phyloP scores from a whole-genome alignment of 2,329 filamentous ascomycete species.

The Incumbomyces delicatus region DNA sequence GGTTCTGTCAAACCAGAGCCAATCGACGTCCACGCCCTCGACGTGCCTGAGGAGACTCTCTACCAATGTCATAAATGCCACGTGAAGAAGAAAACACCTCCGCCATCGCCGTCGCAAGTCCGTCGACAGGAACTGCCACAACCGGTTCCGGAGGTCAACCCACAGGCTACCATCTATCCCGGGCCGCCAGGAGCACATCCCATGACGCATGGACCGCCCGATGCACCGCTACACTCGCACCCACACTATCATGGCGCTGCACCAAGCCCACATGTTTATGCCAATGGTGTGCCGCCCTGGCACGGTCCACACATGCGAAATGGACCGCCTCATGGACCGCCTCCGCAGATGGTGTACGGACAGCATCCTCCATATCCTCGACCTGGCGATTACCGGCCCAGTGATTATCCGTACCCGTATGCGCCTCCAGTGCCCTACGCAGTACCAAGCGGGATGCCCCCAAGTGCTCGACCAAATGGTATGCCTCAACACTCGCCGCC shows the following conservation, averaged over 20 bases:
- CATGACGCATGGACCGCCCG: conserved; percentile 4
- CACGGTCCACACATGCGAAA: neutral
- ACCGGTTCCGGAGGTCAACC: conserved; percentile 23
- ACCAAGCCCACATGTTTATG: conserved; percentile 11
- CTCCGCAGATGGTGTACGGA: neutral
- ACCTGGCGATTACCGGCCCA: neutral
- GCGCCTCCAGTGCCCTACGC: neutral
- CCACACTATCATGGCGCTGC: conserved; percentile 2
- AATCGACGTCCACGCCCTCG: conserved; percentile 17
- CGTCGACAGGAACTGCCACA: conserved; percentile 21
- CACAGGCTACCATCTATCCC: conserved; percentile 28
- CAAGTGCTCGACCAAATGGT: neutral
- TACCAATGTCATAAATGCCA: conserved; percentile 70
- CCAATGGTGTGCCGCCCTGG: neutral
- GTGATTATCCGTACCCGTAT: conserved; percentile 2
- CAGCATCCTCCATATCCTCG: neutral
- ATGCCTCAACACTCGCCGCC: conserved; percentile 5
- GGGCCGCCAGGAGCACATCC: conserved; percentile 14
- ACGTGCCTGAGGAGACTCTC: conserved; percentile 28
- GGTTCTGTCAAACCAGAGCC: conserved; percentile 17
- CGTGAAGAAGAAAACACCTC: conserved; percentile 33
- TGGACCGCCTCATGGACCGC: neutral
- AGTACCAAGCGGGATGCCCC: neutral
- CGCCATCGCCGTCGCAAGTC: conserved; percentile 20
- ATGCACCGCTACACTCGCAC: conserved; percentile 1